phyloP scores from a whole-genome alignment of 1,284 basidiomycete genomes.

The Sanghuangporus weigelae region DNA sequence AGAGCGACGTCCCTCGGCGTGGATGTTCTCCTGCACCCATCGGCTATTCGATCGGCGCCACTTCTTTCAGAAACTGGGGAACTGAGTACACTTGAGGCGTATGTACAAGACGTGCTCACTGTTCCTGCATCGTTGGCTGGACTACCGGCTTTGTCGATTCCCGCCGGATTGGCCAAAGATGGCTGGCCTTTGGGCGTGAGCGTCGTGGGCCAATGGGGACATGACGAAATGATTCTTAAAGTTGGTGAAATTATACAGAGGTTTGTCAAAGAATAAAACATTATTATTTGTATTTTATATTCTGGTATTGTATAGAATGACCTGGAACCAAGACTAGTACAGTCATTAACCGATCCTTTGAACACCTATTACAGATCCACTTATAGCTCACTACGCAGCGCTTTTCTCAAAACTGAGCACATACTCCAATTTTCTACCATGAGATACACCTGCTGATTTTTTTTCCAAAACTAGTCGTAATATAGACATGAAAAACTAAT shows the following conservation, averaged over 20 bases:
- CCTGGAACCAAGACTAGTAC: no score
- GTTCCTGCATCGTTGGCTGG: conserved; percentile 91
- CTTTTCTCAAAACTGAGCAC: no score
- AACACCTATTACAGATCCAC: no score
- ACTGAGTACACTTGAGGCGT: conserved; percentile 41
- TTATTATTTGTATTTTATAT: not conserved
- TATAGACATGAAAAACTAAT: no score
- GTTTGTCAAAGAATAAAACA: not conserved
- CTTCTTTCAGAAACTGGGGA: conserved; percentile 30
- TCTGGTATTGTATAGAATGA: not conserved
- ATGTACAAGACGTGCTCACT: conserved; percentile 90
- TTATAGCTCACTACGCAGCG: no score
- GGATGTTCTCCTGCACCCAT: conserved; percentile 83
- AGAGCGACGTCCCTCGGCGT: conserved; percentile 37
- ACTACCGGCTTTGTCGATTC: conserved; percentile 78
- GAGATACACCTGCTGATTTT: no score
- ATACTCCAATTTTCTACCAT: no score
- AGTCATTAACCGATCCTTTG: no score
- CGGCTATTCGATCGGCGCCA: conserved; percentile 78
- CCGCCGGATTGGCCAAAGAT: conserved; percentile 45
- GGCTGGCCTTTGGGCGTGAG: conserved; percentile 88
- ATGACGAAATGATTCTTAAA: conserved; percentile 57
- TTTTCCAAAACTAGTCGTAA: no score
- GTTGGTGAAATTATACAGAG: conserved; percentile 6
- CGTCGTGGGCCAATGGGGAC: conserved; percentile 88